Evolutionary conservation across 148 eudicot species (phyloP).

Genomic region (Pharnaceum exiguum): DNA sequence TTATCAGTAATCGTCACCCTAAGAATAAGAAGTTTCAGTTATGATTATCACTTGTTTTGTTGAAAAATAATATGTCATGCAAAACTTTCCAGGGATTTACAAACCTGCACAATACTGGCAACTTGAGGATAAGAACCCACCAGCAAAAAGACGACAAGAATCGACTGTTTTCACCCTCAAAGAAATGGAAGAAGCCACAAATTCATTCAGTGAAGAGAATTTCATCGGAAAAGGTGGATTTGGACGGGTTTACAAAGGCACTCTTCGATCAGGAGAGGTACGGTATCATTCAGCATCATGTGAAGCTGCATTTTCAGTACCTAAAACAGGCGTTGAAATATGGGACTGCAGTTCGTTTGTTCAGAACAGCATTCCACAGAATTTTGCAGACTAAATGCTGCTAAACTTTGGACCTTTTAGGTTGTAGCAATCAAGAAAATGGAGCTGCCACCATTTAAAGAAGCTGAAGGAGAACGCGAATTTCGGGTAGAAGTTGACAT

Average conservation of each 20-base stretch:
- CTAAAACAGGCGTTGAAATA: neutral
- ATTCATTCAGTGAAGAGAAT: slow-evolving; percentile 69
- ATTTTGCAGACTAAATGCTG: slow-evolving; percentile 5
- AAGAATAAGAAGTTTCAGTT: neutral
- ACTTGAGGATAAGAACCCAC: slow-evolving; percentile 60
- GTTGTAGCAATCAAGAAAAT: slow-evolving; percentile 97
- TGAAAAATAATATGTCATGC: neutral
- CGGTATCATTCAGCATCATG: slow-evolving; percentile 1
- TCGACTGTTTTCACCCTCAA: slow-evolving; percentile 85
- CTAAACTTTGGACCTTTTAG: slow-evolving; percentile 26
- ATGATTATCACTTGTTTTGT: neutral
- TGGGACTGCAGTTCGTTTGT: neutral
- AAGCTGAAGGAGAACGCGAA: slow-evolving; percentile 89
- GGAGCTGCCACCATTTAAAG: slow-evolving; percentile 71
- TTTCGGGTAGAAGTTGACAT: slow-evolving; percentile 94
- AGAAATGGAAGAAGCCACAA: slow-evolving; percentile 91
- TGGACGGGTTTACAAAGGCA: slow-evolving; percentile 88
- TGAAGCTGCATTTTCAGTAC: neutral
- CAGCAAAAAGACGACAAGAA: slow-evolving; percentile 60
- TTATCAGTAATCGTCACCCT: neutral
- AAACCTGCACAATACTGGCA: slow-evolving; percentile 75
- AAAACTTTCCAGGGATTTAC: slow-evolving; percentile 58
- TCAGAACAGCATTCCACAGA: too few species aligned
- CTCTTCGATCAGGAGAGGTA: slow-evolving; percentile 82
- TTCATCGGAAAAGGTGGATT: slow-evolving; percentile 92